Evolutionary conservation across 140 eudicot genomes (phyloP).

Genomic region (Bidens hawaiensis): DNA sequence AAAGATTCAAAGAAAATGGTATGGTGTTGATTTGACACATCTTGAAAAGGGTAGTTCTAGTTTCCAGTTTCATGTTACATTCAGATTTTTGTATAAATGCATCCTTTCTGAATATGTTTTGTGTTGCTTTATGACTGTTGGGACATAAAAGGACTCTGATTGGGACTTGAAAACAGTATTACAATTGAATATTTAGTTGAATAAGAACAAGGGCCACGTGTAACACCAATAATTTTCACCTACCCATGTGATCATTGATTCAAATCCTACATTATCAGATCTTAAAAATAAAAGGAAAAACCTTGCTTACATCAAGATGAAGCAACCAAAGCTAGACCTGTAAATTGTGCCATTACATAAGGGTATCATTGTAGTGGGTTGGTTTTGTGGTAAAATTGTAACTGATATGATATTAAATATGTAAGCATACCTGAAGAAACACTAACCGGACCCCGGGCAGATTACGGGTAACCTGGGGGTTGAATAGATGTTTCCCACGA

Average conservation of each 20-base stretch:
- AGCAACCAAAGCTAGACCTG: not conserved
- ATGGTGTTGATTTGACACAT: not conserved
- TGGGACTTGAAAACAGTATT: slow-evolving; percentile 1
- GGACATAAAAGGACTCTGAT: not conserved
- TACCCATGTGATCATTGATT: slow-evolving; percentile 15
- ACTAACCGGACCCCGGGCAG: too few species aligned
- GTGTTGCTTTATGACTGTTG: not conserved
- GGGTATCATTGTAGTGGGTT: too few species aligned
- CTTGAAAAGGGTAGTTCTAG: not conserved
- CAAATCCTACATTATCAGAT: slow-evolving; percentile 6
- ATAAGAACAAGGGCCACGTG: slow-evolving; percentile 23
- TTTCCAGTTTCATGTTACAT: not conserved
- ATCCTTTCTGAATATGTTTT: not conserved
- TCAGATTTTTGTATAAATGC: not conserved
- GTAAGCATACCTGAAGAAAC: too few species aligned
- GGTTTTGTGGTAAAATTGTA: too few species aligned
- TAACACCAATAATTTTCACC: slow-evolving; percentile 12
- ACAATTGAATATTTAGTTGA: not conserved
- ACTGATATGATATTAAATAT: too few species aligned
- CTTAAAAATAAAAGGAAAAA: not conserved
- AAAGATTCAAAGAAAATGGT: slow-evolving; percentile 2
- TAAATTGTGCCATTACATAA: too few species aligned
- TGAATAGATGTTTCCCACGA: too few species aligned
- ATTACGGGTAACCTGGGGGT: too few species aligned
- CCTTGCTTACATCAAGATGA: not conserved